Conservation (phyloP, 257 asterid genomes). For the Solanum sejunctum region DNA sequence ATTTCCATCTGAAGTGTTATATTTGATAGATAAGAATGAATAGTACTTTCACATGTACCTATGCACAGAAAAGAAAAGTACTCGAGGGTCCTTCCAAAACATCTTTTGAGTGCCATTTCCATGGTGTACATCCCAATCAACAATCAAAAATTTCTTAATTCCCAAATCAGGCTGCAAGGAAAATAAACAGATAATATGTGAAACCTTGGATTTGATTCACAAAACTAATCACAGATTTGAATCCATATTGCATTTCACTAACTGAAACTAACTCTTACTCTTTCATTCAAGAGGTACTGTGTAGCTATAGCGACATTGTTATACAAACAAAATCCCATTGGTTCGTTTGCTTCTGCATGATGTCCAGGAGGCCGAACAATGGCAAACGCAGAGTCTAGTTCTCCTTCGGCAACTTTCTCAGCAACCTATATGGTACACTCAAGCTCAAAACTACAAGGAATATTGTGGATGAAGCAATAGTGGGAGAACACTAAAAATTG, state of each 20-base stretch:
- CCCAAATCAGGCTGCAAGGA: constrained; percentile 60
- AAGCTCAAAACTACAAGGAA: neutral
- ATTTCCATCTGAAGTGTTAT: neutral
- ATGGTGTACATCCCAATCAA: constrained; percentile 99
- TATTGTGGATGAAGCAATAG: neutral
- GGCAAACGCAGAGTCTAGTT: constrained; percentile 80
- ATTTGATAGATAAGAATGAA: neutral
- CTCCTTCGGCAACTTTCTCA: constrained; percentile 82
- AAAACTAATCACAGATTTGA: neutral
- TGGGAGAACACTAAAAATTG: neutral
- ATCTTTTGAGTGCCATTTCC: constrained; percentile 95
- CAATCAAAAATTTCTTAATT: constrained; percentile 65
- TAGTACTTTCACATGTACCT: constrained; percentile 31
- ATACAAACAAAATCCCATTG: constrained; percentile 94
- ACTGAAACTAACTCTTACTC: constrained; percentile 40
- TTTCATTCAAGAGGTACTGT: constrained; percentile 58
- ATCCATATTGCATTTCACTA: neutral
- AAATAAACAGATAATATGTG: neutral
- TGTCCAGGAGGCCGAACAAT: constrained; percentile 98
- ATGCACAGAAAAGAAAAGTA: constrained; percentile 94
- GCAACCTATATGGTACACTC: constrained; percentile 34
- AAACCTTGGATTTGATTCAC: neutral
- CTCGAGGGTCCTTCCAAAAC: constrained; percentile 84
- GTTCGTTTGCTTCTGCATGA: constrained; percentile 77
- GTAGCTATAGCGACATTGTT: constrained; percentile 90